Evolutionary conservation across 805 yeast species (phyloP).

Genomic region (Kuraishia floccosa): DNA sequence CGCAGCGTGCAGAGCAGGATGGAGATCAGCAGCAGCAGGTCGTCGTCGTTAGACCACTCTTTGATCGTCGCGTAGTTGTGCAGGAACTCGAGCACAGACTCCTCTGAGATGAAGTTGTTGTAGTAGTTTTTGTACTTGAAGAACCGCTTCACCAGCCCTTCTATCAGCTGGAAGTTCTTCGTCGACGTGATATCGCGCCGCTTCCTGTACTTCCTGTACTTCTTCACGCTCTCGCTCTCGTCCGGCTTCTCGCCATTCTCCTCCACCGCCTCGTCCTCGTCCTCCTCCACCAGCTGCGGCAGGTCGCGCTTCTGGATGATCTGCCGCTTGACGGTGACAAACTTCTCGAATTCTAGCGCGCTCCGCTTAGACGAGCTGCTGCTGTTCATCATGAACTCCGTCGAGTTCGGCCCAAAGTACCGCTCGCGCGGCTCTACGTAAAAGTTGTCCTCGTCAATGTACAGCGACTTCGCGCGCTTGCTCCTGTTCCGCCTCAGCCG

Average conservation of each 20-base stretch:
- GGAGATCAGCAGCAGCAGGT: conserved; percentile 31
- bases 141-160: conserved; percentile 25
- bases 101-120: conserved; percentile 24
- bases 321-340: conserved; percentile 16
- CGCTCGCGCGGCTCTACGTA: conserved; percentile 25
- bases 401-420: conserved; percentile 41
- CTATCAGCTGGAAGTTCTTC: conserved; percentile 22
- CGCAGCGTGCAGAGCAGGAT: conserved; percentile 28
- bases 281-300: conserved; percentile 10
- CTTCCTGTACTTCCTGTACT: conserved; percentile 3
- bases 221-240: too few relatives aligned
- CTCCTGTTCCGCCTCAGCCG: conserved; percentile 1
- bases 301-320: conserved; percentile 17
- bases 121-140: conserved; percentile 28
- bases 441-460: conserved; percentile 6
- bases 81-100: conserved; percentile 23
- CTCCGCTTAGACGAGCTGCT: conserved; percentile 11
- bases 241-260: conserved; percentile 1
- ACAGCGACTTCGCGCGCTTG: conserved; percentile 4
- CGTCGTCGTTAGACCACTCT: conserved; percentile 38
- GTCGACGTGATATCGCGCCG: conserved; percentile 5
- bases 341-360: conserved; percentile 13
- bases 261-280: not conserved
- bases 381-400: conserved; percentile 33
- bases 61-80: conserved; percentile 18